Conservation (phyloP, 2,329 filamentous ascomycete species). For the Karstenula rhodostoma region DNA sequence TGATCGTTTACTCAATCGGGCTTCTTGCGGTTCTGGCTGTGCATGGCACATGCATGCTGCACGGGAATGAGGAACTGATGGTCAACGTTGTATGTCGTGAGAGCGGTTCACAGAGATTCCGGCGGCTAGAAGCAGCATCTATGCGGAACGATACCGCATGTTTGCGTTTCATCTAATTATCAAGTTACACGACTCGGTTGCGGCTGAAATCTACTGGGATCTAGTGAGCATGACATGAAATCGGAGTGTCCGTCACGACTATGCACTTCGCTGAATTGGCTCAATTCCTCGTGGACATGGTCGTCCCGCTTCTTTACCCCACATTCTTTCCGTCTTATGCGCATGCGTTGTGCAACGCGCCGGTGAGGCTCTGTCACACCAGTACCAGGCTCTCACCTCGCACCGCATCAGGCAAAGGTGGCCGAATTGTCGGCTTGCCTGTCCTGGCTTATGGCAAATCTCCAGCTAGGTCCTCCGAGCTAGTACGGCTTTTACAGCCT, state of each 20-base stretch:
- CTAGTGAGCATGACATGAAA: slow-evolving; percentile 6
- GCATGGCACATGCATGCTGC: slow-evolving; percentile 16
- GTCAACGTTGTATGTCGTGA: slow-evolving; percentile 21
- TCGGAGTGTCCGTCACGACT: slow-evolving; percentile 1
- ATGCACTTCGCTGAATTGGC: slow-evolving; percentile 6
- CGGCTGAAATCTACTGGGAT: slow-evolving; percentile 2
- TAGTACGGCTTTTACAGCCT: slow-evolving; percentile 39
- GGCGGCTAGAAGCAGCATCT: slow-evolving; percentile 34
- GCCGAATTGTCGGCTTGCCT: not conserved
- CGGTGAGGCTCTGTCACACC: slow-evolving; percentile 30
- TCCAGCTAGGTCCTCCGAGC: slow-evolving; percentile 25
- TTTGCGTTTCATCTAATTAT: slow-evolving; percentile 13
- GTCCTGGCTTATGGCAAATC: not conserved
- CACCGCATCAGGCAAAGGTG: slow-evolving; percentile 20
- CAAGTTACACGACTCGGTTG: slow-evolving; percentile 8
- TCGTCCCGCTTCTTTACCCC: slow-evolving; percentile 26
- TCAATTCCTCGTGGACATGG: not conserved
- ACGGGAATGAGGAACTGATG: not conserved
- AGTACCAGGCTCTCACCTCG: slow-evolving; percentile 23
- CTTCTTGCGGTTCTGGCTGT: slow-evolving; percentile 19
- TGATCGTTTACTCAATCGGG: slow-evolving; percentile 28
- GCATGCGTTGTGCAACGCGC: slow-evolving; percentile 21
- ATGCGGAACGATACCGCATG: slow-evolving; percentile 12
- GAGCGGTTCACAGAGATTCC: slow-evolving; percentile 25
- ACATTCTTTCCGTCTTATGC: slow-evolving; percentile 29